phyloP scores from a whole-genome alignment of 495 filamentous ascomycete genomes.

The Cercophora samala region DNA sequence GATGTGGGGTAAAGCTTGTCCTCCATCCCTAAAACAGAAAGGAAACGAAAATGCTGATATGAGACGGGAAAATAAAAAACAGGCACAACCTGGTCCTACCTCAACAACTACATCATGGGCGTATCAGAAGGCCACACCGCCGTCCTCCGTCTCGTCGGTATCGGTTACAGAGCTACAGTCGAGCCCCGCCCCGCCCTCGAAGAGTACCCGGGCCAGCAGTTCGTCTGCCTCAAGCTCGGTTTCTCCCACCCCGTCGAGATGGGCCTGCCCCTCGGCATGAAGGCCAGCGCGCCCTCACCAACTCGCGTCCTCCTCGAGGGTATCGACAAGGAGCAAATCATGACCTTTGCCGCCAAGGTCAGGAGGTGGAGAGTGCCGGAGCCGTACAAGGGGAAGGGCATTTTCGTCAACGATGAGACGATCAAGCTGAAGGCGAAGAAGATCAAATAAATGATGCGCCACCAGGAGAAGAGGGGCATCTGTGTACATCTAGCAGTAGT shows the following conservation, averaged over 20 bases:
- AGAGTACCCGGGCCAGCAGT: constrained; percentile 76
- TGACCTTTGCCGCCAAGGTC: constrained; percentile 85
- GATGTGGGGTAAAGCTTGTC: constrained; percentile 86
- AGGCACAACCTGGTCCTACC: constrained; percentile 86
- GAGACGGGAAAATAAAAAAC: constrained; percentile 6
- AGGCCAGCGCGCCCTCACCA: constrained; percentile 86
- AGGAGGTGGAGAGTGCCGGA: constrained; percentile 86
- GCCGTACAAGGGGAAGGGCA: constrained; percentile 99
- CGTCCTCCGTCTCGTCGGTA: constrained; percentile 89
- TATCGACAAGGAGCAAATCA: constrained; percentile 76
- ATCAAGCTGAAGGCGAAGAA: constrained; percentile 98
- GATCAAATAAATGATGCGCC: constrained; percentile 72
- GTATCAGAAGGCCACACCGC: constrained; percentile 95
- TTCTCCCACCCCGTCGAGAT: constrained; percentile 94
- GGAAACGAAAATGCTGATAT: constrained; percentile 21
- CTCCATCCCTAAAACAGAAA: neutral
- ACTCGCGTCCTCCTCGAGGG: constrained; percentile 91
- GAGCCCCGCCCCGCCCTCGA: constrained; percentile 71
- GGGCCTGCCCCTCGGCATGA: constrained; percentile 74
- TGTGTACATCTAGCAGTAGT: constrained; percentile 21
- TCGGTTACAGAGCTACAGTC: constrained; percentile 87
- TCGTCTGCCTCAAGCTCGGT: constrained; percentile 89
- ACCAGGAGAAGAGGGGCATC: neutral
- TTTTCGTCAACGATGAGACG: constrained; percentile 94
- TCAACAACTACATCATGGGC: constrained; percentile 84